phyloP scores from a whole-genome alignment of 179 eudicot species.

The Beta macrorhiza region DNA sequence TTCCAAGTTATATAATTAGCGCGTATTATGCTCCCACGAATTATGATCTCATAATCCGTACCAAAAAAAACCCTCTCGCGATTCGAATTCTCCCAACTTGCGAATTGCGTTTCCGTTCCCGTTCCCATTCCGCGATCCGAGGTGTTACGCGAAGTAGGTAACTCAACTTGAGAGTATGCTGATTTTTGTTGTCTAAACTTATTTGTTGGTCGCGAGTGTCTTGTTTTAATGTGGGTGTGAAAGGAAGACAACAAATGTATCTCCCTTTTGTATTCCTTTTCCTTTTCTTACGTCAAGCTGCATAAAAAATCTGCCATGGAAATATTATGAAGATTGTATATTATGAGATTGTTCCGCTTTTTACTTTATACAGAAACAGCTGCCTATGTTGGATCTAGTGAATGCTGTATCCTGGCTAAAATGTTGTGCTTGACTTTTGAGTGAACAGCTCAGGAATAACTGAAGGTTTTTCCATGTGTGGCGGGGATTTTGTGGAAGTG shows the following conservation, averaged over 20 bases:
- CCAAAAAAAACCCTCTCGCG: too few relatives aligned
- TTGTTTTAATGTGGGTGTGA: neutral
- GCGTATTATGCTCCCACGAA: too few relatives aligned
- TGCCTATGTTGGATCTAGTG: neutral
- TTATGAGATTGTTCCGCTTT: neutral
- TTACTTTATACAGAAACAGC: neutral
- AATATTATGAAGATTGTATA: neutral
- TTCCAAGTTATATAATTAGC: too few relatives aligned
- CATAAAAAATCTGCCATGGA: neutral
- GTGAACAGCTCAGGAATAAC: conserved; percentile 94
- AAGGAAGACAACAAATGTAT: neutral
- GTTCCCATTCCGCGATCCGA: too few relatives aligned
- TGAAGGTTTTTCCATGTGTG: conserved; percentile 99
- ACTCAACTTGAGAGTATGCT: neutral
- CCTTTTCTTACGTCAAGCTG: neutral
- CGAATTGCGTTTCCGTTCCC: too few relatives aligned
- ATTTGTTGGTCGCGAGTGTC: neutral
- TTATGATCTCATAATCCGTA: too few relatives aligned
- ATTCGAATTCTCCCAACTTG: too few relatives aligned
- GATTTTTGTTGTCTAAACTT: neutral
- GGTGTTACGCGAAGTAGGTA: too few relatives aligned
- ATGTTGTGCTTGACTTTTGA: conserved; percentile 26
- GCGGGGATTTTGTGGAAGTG: conserved; percentile 97
- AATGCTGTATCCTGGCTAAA: neutral
- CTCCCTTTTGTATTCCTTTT: neutral